Conservation (phyloP, 176 grass and related monocot genomes). For the Themeda triandra region DNA sequence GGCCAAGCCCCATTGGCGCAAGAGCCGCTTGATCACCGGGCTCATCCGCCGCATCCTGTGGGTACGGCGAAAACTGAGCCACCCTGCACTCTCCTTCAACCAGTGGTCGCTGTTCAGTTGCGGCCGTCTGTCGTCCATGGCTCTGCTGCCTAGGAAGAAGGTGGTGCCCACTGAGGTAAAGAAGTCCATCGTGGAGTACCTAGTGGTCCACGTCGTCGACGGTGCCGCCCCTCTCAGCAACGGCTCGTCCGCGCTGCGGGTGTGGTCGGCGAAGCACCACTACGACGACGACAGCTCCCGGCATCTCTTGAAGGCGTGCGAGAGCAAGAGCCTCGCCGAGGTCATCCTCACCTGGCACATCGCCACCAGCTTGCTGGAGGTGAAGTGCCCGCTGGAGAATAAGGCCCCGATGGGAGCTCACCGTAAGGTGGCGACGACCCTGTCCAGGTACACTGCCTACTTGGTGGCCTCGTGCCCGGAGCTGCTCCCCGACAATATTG, state of each 20-base stretch:
- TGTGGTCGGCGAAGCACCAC: background rate
- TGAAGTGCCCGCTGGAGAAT: background rate
- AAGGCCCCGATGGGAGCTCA: background rate
- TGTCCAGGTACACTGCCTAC: background rate
- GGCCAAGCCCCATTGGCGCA: too few species aligned
- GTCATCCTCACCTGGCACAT: constrained; percentile 15
- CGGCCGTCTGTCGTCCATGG: background rate
- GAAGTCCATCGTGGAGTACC: background rate
- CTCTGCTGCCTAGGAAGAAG: background rate
- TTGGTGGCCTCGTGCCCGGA: background rate
- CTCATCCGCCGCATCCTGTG: too few species aligned
- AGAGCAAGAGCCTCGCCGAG: background rate
- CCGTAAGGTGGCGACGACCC: background rate
- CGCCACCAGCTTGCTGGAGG: background rate
- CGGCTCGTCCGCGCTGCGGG: background rate
- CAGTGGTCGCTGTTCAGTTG: background rate
- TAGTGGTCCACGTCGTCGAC: background rate
- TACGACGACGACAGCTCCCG: background rate
- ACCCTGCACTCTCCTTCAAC: background rate
- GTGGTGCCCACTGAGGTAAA: background rate
- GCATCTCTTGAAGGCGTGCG: background rate
- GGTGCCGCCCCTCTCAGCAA: background rate
- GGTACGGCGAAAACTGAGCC: background rate
- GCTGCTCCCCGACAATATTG: background rate
- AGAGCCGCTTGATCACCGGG: too few species aligned